These are phyloP conservation scores for Umbelopsis ramanniana DNA, from an alignment of 192 early-diverging fungal species.

Conservation along the genomic window DNA sequence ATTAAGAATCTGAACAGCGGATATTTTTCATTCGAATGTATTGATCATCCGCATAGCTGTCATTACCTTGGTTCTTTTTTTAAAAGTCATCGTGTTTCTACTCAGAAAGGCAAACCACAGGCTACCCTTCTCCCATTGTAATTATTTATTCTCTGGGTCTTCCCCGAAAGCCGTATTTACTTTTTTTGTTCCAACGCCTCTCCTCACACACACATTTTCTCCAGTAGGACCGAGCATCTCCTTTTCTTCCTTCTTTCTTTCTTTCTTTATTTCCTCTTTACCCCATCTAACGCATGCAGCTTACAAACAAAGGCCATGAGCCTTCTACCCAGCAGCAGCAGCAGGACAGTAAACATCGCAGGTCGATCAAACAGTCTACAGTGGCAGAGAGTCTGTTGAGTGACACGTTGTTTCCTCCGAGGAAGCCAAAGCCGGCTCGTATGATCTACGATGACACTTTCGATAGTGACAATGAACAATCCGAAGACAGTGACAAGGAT, in stretches of 20 bases:
- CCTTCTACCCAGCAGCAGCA: background rate
- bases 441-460: constrained; percentile 14
- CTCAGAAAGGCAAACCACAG: constrained; percentile 19
- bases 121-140: background rate
- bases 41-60: too few species aligned
- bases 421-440: constrained; percentile 18
- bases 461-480: constrained; percentile 25
- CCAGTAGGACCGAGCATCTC: background rate
- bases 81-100: constrained; percentile 1
- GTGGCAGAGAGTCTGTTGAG: constrained; percentile 21
- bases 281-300: background rate
- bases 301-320: background rate
- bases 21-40: too few species aligned
- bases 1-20: background rate
- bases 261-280: background rate
- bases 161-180: constrained; percentile 23
- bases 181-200: constrained; percentile 15
- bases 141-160: constrained; percentile 22
- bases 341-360: background rate
- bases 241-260: background rate
- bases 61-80: background rate
- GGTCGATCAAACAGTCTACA: constrained; percentile 15
- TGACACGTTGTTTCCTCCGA: constrained; percentile 27
- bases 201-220: background rate
- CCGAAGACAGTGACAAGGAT: constrained; percentile 45